Percentiles rank a stretch among this genome's conserved stretches.
These are phyloP conservation scores for Dendryphion nanum DNA, from an alignment of 2,329 filamentous ascomycete genomes.

Conservation along the genomic window DNA sequence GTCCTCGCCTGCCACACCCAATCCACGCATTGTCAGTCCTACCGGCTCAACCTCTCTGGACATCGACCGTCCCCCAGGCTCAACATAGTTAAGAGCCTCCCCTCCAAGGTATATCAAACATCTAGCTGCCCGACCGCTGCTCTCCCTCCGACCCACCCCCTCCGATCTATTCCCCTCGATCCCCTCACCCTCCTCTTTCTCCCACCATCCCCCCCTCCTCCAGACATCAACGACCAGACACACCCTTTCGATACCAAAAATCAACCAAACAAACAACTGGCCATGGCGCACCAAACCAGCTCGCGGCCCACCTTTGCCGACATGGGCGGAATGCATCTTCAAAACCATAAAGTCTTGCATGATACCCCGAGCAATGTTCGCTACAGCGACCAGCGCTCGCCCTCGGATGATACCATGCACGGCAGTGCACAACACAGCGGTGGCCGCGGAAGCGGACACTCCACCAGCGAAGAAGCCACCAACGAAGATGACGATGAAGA, in stretches of 20 bases:
- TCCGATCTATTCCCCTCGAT: constrained; percentile 4
- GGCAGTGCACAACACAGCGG: constrained; percentile 20
- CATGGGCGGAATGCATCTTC: constrained; percentile 28
- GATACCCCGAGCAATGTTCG: constrained; percentile 18
- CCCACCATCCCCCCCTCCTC: constrained; percentile 3
- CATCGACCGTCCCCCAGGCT: constrained; percentile 33
- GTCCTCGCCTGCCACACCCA: constrained; percentile 32
- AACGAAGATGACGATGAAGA: constrained; percentile 36
- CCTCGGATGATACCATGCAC: constrained; percentile 16
- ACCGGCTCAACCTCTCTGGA: constrained; percentile 27
- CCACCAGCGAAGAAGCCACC: constrained; percentile 24
- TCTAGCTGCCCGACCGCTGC: constrained; percentile 25
- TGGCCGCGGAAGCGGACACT: constrained; percentile 25
- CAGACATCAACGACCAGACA: neutral
- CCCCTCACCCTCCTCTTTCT: constrained; percentile 4
- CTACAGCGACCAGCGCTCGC: constrained; percentile 22
- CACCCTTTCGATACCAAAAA: neutral
- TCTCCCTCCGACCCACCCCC: constrained; percentile 6
- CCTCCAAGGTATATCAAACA: constrained; percentile 30
- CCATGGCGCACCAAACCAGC: constrained; percentile 28
- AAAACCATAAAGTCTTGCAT: constrained; percentile 28
- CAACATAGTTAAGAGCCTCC: constrained; percentile 38
- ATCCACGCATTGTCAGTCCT: constrained; percentile 32
- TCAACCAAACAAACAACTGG: constrained; percentile 3
- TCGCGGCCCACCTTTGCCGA: constrained; percentile 22